Percentiles rank a stretch among this genome's conserved stretches.
These are phyloP conservation scores for Spatholobus suberectus DNA, from an alignment of 306 rosid genomes.

Conservation along the genomic window DNA sequence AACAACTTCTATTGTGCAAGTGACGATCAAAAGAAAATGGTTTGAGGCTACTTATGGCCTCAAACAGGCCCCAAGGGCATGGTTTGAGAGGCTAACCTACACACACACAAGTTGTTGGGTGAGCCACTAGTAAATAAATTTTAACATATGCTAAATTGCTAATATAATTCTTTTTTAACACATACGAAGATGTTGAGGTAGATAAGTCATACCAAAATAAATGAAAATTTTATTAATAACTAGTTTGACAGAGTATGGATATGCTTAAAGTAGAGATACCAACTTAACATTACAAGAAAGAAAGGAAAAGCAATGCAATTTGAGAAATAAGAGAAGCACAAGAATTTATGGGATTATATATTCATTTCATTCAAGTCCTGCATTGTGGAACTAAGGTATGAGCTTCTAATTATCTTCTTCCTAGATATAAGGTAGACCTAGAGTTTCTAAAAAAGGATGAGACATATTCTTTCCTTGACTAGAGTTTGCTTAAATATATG, in stretches of 20 bases:
- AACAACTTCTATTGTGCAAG: too few species aligned
- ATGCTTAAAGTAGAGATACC: neutral
- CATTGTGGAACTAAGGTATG: neutral
- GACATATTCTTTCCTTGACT: neutral
- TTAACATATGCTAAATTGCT: too few species aligned
- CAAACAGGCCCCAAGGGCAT: too few species aligned
- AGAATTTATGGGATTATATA: neutral
- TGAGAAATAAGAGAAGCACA: neutral
- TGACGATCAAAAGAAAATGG: too few species aligned
- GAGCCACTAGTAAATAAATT: too few species aligned
- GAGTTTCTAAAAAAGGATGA: too few species aligned
- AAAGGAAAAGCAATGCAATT: neutral
- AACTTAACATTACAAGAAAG: neutral
- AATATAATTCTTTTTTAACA: too few species aligned
- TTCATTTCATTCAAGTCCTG: constrained; percentile 12
- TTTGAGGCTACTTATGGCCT: too few species aligned
- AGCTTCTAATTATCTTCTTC: neutral
- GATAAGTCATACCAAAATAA: neutral
- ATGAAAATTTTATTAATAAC: neutral
- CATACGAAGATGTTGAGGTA: neutral
- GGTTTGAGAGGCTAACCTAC: too few species aligned
- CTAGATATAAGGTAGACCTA: too few species aligned
- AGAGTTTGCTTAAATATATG: neutral
- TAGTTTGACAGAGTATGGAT: neutral
- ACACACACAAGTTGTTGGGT: too few species aligned